A percentile compares a stretch with the other conserved stretches of the same genome.
Evolutionary conservation across 768 basidiomycete genomes (phyloP).

Genomic region (Pleurotus giganteus): DNA sequence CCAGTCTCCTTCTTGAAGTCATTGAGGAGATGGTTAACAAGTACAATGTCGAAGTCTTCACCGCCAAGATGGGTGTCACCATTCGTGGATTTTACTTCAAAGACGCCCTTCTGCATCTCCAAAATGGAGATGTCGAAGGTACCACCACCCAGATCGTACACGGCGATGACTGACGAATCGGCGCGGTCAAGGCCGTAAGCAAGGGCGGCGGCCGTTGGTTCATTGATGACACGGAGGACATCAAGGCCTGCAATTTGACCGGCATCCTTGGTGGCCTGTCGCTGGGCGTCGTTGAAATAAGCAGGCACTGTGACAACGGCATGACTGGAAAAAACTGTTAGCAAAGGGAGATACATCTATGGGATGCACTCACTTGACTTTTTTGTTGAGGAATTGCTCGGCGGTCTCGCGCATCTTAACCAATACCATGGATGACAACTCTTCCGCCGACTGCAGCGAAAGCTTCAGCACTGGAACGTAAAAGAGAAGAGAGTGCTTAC

Average conservation of each 20-base stretch:
- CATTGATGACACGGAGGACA: conserved; percentile 97
- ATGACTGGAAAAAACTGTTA: conserved; percentile 44
- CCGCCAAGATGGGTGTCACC: conserved; percentile 97
- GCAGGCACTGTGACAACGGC: conserved; percentile 96
- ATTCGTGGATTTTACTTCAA: conserved; percentile 99
- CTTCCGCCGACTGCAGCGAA: conserved; percentile 70
- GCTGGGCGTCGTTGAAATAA: conserved; percentile 99
- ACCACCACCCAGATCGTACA: conserved; percentile 97
- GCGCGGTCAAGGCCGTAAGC: conserved; percentile 95
- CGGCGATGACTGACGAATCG: conserved; percentile 86
- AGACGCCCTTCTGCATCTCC: conserved; percentile 99
- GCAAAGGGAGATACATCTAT: background rate
- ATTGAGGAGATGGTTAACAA: conserved; percentile 81
- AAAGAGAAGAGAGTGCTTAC: conserved; percentile 41
- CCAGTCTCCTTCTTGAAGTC: conserved; percentile 96
- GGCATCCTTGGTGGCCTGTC: conserved; percentile 97
- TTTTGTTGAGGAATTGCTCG: conserved; percentile 89
- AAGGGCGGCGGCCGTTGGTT: conserved; percentile 97
- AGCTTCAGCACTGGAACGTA: conserved; percentile 4
- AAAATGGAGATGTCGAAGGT: conserved; percentile 99
- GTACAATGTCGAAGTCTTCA: conserved; percentile 93
- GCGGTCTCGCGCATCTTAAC: conserved; percentile 96
- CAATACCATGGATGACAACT: conserved; percentile 85
- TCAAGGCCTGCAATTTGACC: conserved; percentile 97
- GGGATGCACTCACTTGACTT: conserved; percentile 76